A percentile compares a stretch with the other conserved stretches of the same genome.
Evolutionary conservation across 768 basidiomycete genomes (phyloP).

Genomic region (Suillus hirtellus): DNA sequence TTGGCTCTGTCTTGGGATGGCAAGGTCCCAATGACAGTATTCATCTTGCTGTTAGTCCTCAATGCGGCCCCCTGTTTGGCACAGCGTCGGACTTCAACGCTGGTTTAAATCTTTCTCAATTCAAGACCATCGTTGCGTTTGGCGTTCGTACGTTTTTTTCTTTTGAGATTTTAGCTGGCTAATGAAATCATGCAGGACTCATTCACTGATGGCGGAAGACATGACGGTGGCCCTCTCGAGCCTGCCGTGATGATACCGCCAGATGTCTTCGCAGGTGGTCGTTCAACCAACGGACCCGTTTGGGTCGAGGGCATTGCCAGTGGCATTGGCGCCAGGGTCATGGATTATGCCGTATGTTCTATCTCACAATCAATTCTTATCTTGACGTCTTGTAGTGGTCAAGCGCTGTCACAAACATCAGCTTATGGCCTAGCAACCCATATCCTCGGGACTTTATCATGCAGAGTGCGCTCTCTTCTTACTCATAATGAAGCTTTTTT

Average conservation of each 20-base stretch:
- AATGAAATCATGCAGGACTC: conserved; percentile 37
- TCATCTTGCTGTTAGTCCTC: conserved; percentile 47
- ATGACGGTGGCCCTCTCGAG: conserved; percentile 44
- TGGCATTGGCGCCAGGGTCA: conserved; percentile 39
- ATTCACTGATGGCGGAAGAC: conserved; percentile 50
- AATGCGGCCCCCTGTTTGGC: conserved; percentile 43
- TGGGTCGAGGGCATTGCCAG: conserved; percentile 52
- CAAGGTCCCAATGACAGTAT: conserved; percentile 26
- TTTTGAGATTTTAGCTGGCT: background rate
- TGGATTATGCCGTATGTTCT: conserved; percentile 50
- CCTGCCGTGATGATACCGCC: conserved; percentile 45
- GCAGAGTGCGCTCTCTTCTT: conserved; percentile 34
- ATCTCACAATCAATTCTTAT: background rate
- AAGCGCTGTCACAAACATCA: conserved; percentile 47
- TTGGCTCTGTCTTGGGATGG: background rate
- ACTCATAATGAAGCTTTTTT: background rate
- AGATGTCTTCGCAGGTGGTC: conserved; percentile 47
- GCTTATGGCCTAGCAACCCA: conserved; percentile 53
- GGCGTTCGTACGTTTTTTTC: conserved; percentile 35
- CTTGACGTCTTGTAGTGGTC: conserved; percentile 26
- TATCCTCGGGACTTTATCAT: conserved; percentile 48
- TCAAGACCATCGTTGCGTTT: conserved; percentile 54
- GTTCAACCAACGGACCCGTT: conserved; percentile 49
- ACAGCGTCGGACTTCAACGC: conserved; percentile 48
- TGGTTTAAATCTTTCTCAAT: conserved; percentile 37